Evolutionary conservation across 768 basidiomycete species (phyloP).

Genomic region (Tylopilus felleus): DNA sequence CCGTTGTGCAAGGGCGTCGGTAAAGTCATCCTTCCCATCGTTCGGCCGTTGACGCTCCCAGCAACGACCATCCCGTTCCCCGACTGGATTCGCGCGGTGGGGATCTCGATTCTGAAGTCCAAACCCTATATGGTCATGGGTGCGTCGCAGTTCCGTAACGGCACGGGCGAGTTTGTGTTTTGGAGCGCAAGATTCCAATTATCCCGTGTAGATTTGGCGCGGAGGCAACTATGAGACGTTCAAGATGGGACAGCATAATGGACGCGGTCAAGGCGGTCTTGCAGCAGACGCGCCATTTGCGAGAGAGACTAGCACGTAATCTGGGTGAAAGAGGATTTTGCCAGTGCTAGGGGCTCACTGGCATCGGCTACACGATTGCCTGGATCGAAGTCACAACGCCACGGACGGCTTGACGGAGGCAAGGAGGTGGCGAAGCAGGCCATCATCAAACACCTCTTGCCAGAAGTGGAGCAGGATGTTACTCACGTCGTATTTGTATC

Average conservation of each 20-base stretch:
- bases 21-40: slow-evolving; percentile 88
- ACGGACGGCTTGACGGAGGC: slow-evolving; percentile 69
- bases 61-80: slow-evolving; percentile 62
- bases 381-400: slow-evolving; percentile 72
- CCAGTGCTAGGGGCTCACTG: slow-evolving; percentile 94
- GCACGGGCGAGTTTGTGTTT: slow-evolving; percentile 86
- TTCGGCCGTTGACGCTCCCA: slow-evolving; percentile 43
- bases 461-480: slow-evolving; percentile 91
- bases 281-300: slow-evolving; percentile 78
- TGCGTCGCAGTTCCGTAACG: slow-evolving; percentile 68
- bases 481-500: slow-evolving; percentile 77
- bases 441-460: slow-evolving; percentile 84
- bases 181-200: slow-evolving; percentile 84
- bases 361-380: slow-evolving; percentile 82
- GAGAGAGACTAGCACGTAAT: slow-evolving; percentile 76
- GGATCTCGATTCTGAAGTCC: slow-evolving; percentile 84
- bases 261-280: slow-evolving; percentile 74
- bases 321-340: slow-evolving; percentile 70
- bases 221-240: slow-evolving; percentile 55
- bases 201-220: slow-evolving; percentile 51
- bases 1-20: slow-evolving; percentile 96
- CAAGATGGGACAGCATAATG: slow-evolving; percentile 86
- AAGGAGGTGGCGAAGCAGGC: slow-evolving; percentile 76
- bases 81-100: slow-evolving; percentile 88
- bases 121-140: slow-evolving; percentile 72